Percentiles rank a stretch among this genome's conserved stretches.
These are phyloP conservation scores for Auriscalpium microsporum DNA, from an alignment of 768 basidiomycete genomes.

Conservation along the genomic window DNA sequence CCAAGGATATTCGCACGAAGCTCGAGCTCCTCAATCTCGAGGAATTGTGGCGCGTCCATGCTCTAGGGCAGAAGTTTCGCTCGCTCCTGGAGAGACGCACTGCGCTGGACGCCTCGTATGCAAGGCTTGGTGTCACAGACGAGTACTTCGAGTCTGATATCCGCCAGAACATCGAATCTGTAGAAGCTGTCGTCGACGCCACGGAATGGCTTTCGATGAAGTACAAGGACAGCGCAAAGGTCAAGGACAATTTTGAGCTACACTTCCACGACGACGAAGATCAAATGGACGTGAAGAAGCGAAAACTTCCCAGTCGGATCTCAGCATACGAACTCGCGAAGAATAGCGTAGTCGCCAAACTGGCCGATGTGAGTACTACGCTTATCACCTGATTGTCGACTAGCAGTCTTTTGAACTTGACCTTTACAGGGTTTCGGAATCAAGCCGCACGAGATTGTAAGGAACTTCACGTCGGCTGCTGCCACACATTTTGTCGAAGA, in stretches of 20 bases:
- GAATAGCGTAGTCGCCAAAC: conserved; percentile 63
- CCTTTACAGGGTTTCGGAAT: conserved; percentile 71
- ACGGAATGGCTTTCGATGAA: conserved; percentile 87
- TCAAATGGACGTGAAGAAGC: conserved; percentile 42
- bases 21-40: conserved; percentile 64
- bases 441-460: conserved; percentile 72
- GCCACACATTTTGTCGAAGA: conserved; percentile 71
- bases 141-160: conserved; percentile 71
- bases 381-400: conserved; percentile 4
- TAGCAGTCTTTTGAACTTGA: conserved; percentile 2
- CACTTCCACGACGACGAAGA: conserved; percentile 70
- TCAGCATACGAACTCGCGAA: conserved; percentile 82
- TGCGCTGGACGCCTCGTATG: conserved; percentile 55
- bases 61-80: conserved; percentile 84
- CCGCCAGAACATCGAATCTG: conserved; percentile 57
- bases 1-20: conserved; percentile 49
- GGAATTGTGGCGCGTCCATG: conserved; percentile 88
- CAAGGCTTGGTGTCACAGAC: conserved; percentile 59
- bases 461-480: conserved; percentile 60
- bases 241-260: conserved; percentile 40
- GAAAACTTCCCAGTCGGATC: conserved; percentile 75
- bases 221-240: conserved; percentile 67
- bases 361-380: conserved; percentile 59
- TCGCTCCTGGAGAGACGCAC: conserved; percentile 71
- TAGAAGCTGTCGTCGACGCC: conserved; percentile 85